Evolutionary conservation across 139 green algal species (phyloP), one percentile per base, ranked within the genome.

Genomic region (Desmodesmus armatus): DNA sequence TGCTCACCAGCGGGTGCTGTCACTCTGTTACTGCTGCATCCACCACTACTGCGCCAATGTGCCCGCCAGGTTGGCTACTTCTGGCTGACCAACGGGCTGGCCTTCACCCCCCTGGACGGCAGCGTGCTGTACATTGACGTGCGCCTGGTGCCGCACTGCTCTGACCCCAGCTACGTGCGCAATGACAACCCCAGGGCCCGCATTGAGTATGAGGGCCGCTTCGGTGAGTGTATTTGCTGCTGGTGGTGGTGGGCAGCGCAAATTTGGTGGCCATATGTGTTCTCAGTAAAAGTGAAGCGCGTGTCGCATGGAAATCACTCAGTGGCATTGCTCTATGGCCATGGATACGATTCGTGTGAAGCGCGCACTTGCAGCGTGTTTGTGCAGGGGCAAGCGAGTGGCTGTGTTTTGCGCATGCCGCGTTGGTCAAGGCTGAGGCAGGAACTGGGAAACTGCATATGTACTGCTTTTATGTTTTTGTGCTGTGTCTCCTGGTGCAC

Each of bases 41-140:
- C n/a, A n/a, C n/a, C n/a, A n/a, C n/a, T n/a, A n/a, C n/a, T n/a
- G n/a, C n/a, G n/a, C n/a, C n/a, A n/a, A n/a, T n/a, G n/a, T n/a
- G n/a, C n/a, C n/a, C n/a, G n/a, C n/a, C 55, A 82, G 76, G 76
- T 82, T 35, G 53, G 76, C 1, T 82, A 82, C 76, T 82, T 82
- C 39, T 82, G 76, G 76, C 39, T 82, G 51, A 82, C 76, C 39
- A 53, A 51, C 37, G 76, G 51, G n/a, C 37, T 82, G 0, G 76
- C 76, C 17, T 82, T 82, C 55, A 29, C 53, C 0, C 76, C 76
- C 27, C 76, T 40, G 0, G 13, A 62, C 6, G 76, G 76, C 76
- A 82, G 76, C 40, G 76, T 53, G 5, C 76, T 82, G 51, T 82
- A 71, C 51, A 82, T 82, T 72, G 76, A 82, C 71, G 76, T 82